Percentiles rank a stretch among this genome's conserved stretches.
Conservation (phyloP, 768 basidiomycete genomes). For the Boletus insuetus region DNA sequence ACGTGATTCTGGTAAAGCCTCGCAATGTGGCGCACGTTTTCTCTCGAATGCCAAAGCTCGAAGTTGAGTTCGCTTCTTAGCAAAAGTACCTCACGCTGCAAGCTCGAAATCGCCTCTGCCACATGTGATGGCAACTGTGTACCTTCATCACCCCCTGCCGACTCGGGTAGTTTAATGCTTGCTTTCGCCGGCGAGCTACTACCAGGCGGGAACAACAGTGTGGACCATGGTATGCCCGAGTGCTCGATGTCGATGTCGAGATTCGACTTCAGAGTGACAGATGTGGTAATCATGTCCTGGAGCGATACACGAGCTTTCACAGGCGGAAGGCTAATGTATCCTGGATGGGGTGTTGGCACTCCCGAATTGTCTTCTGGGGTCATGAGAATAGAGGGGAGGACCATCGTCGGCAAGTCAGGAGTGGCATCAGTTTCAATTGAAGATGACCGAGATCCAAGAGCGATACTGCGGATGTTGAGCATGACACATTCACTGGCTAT, state of each 20-base stretch:
- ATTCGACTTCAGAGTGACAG: conserved; percentile 70
- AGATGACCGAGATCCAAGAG: conserved; percentile 41
- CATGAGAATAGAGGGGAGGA: conserved; percentile 5
- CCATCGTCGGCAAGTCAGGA: conserved; percentile 3
- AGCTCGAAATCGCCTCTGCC: conserved; percentile 61
- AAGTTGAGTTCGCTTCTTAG: conserved; percentile 82
- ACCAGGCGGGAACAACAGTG: conserved; percentile 39
- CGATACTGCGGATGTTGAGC: conserved; percentile 59
- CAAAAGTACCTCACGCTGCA: conserved; percentile 75
- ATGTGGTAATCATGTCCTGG: conserved; percentile 72
- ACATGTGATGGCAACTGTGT: conserved; percentile 44
- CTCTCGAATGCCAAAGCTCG: conserved; percentile 77
- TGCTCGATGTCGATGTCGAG: conserved; percentile 59
- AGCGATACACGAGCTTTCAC: conserved; percentile 49
- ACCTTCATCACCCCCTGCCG: conserved; percentile 5
- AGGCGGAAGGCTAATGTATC: conserved; percentile 34
- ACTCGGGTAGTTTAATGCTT: conserved; percentile 17
- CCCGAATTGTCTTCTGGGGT: conserved; percentile 24
- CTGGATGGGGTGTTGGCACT: conserved; percentile 32
- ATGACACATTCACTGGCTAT: conserved; percentile 68
- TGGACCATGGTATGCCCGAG: conserved; percentile 51
- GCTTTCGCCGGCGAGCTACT: conserved; percentile 27
- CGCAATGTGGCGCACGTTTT: conserved; percentile 82
- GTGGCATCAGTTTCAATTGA: neutral
- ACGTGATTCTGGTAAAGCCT: conserved; percentile 73